Base-by-base conservation (phyloP, 2,329 filamentous ascomycete species). In the Talaromyces sp. region DNA sequence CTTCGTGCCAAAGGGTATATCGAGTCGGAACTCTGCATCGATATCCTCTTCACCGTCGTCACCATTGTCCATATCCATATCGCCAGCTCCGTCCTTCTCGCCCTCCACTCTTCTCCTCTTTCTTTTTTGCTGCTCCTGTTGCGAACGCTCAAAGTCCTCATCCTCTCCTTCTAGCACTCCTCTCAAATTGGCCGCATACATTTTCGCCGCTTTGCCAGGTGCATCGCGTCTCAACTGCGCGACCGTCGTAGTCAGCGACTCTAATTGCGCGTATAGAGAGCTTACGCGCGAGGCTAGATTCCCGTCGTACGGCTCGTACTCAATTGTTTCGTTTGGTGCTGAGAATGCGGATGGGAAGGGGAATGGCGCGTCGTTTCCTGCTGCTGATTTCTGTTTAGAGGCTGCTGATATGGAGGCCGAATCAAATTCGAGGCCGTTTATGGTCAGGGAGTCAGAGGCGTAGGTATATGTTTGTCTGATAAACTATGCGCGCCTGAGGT, bases 91-190 rank as follows among this genome's bases (percentile, higher is more conserved):
- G 18, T 42, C 23, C 21, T 31, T 42, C 28, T 76, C 73, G 59
- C 71, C 69, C 37, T 60, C 62, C 16, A 66, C 63, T n/a, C 69
- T 40, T 23, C 40, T 60, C 18, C 57, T 42, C 42, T 11, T 67
- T 69, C 33, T 66, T 65, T 48, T 60, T 63, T 50, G 21, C 12
- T 71, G 60, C n/a, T 6, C 6, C 28, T 42, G 60, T 14, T 48
- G 54, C 23, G 21, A 3, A 8, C 61, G 58, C 76, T 69, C 6
- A 80, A 83, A 69, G 77, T 84, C 78, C 86, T 88, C 72, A 16
- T 79, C 76, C 25, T 80, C 77, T 28, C 71, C 71, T 33, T 71
- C 67, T n/a, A 81, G 66, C 35, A 69, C 70, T 39, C 66, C 67
- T 46, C 65, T 69, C 65, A 81, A 65, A 39, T 72, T 63, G 39